These are phyloP conservation scores for Linnemannia schmuckeri DNA, from an alignment of 192 early-diverging fungal species.

Conservation along the genomic window DNA sequence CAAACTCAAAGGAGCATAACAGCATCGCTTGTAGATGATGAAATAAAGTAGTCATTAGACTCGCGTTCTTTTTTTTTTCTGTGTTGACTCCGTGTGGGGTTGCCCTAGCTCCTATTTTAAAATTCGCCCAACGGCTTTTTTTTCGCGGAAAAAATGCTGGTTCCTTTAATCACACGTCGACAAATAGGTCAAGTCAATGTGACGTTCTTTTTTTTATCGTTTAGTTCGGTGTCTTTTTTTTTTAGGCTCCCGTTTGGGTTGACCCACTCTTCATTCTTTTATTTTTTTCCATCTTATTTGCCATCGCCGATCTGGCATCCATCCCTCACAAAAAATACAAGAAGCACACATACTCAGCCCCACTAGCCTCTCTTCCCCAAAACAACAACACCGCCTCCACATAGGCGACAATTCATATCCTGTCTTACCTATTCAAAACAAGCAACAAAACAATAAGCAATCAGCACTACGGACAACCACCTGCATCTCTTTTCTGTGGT, in stretches of 20 bases:
- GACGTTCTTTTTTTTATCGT: neutral
- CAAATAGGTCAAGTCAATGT: neutral
- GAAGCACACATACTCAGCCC: neutral
- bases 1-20: constrained; percentile 43
- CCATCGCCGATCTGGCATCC: neutral
- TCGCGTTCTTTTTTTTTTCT: too few species aligned
- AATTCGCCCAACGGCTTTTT: neutral
- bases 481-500: neutral
- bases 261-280: too few species aligned
- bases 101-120: neutral
- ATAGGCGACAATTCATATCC: too few species aligned
- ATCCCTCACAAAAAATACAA: neutral
- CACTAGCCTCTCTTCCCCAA: neutral
- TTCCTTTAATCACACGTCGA: neutral
- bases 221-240: neutral
- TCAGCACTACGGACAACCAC: neutral
- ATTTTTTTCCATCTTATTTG: neutral
- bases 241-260: neutral
- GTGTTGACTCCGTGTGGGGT: neutral
- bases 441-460: too few species aligned
- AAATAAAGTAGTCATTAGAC: neutral
- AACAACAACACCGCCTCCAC: constrained; percentile 6
- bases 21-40: neutral
- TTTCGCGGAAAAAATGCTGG: neutral
- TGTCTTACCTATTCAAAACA: neutral